These are phyloP conservation scores for Elsinoe ampelina DNA, from an alignment of 2,329 filamentous ascomycete genomes.

Conservation along the genomic window DNA sequence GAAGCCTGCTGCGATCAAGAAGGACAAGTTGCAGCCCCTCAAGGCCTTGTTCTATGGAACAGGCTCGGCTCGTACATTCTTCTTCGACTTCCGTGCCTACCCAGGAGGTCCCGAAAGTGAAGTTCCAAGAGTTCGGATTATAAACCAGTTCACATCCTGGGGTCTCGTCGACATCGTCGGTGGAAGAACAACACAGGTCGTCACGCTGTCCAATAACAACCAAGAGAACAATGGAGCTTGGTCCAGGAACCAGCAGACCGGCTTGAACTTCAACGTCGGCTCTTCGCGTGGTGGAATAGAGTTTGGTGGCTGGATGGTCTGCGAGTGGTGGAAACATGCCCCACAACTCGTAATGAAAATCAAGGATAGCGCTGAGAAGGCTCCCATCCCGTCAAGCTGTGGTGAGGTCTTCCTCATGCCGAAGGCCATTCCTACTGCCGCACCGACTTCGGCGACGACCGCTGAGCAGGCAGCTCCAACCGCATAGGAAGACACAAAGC, in stretches of 20 bases:
- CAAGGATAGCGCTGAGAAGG: not conserved
- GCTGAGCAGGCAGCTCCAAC: not conserved
- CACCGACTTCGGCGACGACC: not conserved
- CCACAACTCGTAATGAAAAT: not conserved
- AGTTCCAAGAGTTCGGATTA: not conserved
- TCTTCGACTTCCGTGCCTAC: not conserved
- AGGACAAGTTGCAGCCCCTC: not conserved
- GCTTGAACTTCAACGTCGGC: not conserved
- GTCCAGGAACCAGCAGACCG: not conserved
- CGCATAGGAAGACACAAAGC: too few relatives aligned
- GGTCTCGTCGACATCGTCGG: not conserved
- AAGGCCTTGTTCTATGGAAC: not conserved
- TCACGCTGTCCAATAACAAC: not conserved
- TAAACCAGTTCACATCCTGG: not conserved
- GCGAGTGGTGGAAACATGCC: conserved; percentile 12
- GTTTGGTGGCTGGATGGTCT: conserved; percentile 19
- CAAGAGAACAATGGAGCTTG: not conserved
- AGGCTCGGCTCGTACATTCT: too few relatives aligned
- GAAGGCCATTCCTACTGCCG: not conserved
- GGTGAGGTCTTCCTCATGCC: not conserved
- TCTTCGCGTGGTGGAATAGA: not conserved
- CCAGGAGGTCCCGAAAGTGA: not conserved
- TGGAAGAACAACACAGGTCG: not conserved
- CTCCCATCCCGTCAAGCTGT: not conserved
- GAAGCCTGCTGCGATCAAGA: not conserved